These are phyloP conservation scores for Trichocladium antarcticum DNA, from an alignment of 495 filamentous ascomycete species.

Conservation along the genomic window DNA sequence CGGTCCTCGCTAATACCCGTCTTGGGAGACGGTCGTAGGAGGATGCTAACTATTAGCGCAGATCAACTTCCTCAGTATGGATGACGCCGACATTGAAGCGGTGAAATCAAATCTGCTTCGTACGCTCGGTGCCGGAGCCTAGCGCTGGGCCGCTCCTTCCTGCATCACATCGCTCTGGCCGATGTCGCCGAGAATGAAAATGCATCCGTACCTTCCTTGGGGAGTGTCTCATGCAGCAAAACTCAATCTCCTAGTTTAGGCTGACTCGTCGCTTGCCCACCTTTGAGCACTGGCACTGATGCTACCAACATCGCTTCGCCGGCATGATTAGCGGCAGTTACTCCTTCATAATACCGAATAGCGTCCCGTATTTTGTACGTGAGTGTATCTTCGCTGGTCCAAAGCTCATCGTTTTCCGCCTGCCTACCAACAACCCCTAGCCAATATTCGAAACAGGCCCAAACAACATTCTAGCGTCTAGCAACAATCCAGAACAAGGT, in stretches of 20 bases:
- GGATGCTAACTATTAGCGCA: conserved; percentile 29
- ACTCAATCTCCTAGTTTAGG: too few relatives aligned
- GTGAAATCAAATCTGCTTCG: conserved; percentile 51
- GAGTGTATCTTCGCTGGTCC: neutral
- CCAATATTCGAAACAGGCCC: neutral
- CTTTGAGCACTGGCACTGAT: neutral
- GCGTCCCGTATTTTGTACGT: too few relatives aligned
- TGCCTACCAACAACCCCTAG: neutral
- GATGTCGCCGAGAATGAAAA: neutral
- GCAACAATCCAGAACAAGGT: too few relatives aligned
- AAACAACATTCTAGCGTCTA: neutral
- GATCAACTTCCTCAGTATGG: conserved; percentile 61
- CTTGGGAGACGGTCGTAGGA: too few relatives aligned
- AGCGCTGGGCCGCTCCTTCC: conserved; percentile 1
- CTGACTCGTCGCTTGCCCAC: neutral
- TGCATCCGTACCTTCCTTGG: neutral
- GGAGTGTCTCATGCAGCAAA: neutral
- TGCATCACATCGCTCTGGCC: neutral
- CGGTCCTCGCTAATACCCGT: conserved; percentile 1
- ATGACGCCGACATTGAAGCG: conserved; percentile 45
- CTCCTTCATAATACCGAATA: conserved; percentile 4
- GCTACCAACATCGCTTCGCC: conserved; percentile 6
- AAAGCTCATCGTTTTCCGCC: neutral
- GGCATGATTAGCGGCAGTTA: conserved; percentile 9
- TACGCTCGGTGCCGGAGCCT: conserved; percentile 32